phyloP scores from a whole-genome alignment of 768 basidiomycete species.

The Sporobolomyces pararoseus region DNA sequence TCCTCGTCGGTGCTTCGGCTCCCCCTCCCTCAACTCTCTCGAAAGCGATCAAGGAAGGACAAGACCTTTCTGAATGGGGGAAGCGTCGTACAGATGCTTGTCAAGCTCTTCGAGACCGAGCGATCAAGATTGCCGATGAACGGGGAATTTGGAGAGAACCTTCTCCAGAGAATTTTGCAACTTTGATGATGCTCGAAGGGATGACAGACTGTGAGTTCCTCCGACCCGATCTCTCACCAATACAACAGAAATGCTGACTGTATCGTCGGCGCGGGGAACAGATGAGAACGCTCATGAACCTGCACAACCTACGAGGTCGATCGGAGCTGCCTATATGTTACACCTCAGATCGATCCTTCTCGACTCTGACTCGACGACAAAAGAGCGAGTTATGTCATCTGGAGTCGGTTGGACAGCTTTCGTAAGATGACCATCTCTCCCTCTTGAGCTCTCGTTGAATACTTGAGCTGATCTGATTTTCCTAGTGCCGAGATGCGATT shows the following conservation, averaged over 20 bases:
- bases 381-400: neutral
- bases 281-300: neutral
- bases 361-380: neutral
- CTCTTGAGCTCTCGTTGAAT: neutral
- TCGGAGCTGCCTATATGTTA: conserved; percentile 6
- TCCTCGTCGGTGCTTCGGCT: neutral
- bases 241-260: too few species aligned
- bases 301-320: neutral
- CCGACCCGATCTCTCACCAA: too few species aligned
- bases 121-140: neutral
- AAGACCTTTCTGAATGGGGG: conserved; percentile 7
- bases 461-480: neutral
- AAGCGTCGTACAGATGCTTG: conserved; percentile 2
- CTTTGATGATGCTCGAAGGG: conserved; percentile 10
- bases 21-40: neutral
- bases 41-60: neutral
- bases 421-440: neutral
- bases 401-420: conserved; percentile 11
- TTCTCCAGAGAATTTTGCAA: conserved; percentile 2
- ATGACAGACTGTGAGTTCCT: conserved; percentile 4
- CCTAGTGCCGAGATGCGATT: neutral
- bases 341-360: neutral
- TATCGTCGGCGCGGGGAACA: too few species aligned
- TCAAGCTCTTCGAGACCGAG: neutral
- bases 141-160: conserved; percentile 6